A percentile compares a stretch with the other conserved stretches of the same genome.
These are phyloP conservation scores for Suhomyces anneliseae DNA, from an alignment of 1,139 yeast species.

Conservation along the genomic window DNA sequence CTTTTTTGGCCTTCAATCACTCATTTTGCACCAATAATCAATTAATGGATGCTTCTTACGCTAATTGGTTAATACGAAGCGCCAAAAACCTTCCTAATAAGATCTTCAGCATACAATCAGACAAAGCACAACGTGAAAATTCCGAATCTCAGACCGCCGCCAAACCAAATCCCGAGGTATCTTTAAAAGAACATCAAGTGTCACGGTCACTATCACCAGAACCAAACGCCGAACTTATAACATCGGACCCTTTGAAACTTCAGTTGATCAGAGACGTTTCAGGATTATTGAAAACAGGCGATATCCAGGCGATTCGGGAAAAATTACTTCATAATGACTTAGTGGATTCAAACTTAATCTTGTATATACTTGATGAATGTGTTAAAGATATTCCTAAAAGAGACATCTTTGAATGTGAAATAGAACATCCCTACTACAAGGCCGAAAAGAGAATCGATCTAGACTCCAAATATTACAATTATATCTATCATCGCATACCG, in stretches of 20 bases:
- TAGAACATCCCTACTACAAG: conserved; percentile 20
- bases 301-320: conserved; percentile 3
- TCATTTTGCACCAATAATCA: conserved; percentile 29
- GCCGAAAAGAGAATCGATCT: conserved; percentile 13
- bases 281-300: conserved; percentile 1
- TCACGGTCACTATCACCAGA: not conserved
- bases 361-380: conserved; percentile 13
- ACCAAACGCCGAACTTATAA: not conserved
- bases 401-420: conserved; percentile 9
- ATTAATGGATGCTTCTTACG: conserved; percentile 26
- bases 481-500: conserved; percentile 19
- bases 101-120: not conserved
- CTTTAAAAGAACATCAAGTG: no score
- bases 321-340: conserved; percentile 1
- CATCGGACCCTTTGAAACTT: not conserved
- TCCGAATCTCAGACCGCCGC: not conserved
- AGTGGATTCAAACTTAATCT: conserved; percentile 13
- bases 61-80: conserved; percentile 24
- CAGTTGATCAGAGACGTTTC: not conserved
- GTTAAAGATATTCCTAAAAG: conserved; percentile 5
- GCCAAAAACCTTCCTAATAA: conserved; percentile 14
- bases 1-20: conserved; percentile 22
- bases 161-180: no score
- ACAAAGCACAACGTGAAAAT: not conserved
- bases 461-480: conserved; percentile 15